Evolutionary conservation across 176 grass and related monocot genomes (phyloP).

Genomic region (Oryza brachyantha): DNA sequence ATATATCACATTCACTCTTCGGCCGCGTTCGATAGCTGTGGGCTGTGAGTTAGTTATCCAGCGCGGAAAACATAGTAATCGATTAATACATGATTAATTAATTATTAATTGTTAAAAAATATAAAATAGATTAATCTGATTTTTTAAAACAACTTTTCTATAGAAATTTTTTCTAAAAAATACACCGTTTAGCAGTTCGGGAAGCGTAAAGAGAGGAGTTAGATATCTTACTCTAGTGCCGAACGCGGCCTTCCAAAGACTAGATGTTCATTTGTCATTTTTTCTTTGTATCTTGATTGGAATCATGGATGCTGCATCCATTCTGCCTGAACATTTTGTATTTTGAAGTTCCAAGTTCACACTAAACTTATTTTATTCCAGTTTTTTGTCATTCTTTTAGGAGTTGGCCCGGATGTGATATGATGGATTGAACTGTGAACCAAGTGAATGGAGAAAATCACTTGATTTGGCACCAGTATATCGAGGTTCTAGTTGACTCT

Average conservation of each 20-base stretch:
- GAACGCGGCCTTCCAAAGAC: too few relatives aligned
- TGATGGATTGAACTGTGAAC: neutral
- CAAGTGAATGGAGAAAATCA: conserved; percentile 10
- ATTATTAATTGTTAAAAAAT: too few relatives aligned
- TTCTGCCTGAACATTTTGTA: neutral
- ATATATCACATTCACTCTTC: neutral
- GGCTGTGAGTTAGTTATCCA: too few relatives aligned
- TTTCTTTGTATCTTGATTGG: neutral
- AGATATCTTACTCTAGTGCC: too few relatives aligned
- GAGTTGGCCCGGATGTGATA: neutral
- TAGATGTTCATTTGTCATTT: neutral
- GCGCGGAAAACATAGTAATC: too few relatives aligned
- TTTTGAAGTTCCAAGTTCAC: neutral
- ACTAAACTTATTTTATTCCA: neutral
- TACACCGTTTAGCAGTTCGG: too few relatives aligned
- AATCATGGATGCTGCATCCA: neutral
- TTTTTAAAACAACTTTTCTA: too few relatives aligned
- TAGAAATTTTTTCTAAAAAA: too few relatives aligned
- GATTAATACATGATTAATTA: too few relatives aligned
- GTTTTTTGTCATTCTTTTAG: neutral
- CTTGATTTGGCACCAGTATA: conserved; percentile 7
- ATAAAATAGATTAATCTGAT: too few relatives aligned
- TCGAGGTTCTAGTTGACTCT: neutral
- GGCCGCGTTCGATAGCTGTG: too few relatives aligned
- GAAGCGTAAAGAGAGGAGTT: too few relatives aligned